These are phyloP conservation scores for Juncus effusus DNA, from an alignment of 176 grass and related monocot genomes.

Conservation along the genomic window DNA sequence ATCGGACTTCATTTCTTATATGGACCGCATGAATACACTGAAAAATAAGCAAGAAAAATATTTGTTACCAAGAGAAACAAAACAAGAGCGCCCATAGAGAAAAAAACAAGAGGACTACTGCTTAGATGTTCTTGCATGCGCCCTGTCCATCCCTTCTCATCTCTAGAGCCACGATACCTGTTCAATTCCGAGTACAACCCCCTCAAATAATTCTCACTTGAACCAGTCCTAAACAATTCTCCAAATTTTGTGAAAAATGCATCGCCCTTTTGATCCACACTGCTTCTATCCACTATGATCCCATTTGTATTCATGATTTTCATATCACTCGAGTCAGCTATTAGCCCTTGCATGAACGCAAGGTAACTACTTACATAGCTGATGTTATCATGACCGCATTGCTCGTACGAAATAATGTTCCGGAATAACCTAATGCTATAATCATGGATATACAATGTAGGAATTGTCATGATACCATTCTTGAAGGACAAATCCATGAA, in stretches of 20 bases:
- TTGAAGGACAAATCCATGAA: conserved; percentile 22
- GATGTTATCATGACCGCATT: background rate
- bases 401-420: conserved; percentile 25
- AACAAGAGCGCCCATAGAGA: conserved; percentile 22
- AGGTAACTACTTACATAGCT: conserved; percentile 15
- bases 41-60: conserved; percentile 26
- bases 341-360: conserved; percentile 23
- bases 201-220: conserved; percentile 22
- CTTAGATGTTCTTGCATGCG: conserved; percentile 1
- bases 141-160: background rate
- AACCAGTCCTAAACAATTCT: background rate
- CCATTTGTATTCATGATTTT: conserved; percentile 13
- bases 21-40: conserved; percentile 10
- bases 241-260: conserved; percentile 17
- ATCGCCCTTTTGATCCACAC: background rate
- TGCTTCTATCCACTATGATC: conserved; percentile 21
- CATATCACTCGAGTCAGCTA: conserved; percentile 15
- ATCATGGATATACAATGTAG: conserved; percentile 28
- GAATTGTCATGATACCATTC: conserved; percentile 21
- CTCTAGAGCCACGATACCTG: conserved; percentile 5
- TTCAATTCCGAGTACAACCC: conserved; percentile 22
- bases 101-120: background rate
- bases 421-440: conserved; percentile 23
- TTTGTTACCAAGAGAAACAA: conserved; percentile 27
- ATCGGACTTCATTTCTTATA: conserved; percentile 5